Evolutionary conservation across 1,284 basidiomycete species (phyloP), one percentile per base, ranked within the genome.

Genomic region (Bjerkandera adusta): DNA sequence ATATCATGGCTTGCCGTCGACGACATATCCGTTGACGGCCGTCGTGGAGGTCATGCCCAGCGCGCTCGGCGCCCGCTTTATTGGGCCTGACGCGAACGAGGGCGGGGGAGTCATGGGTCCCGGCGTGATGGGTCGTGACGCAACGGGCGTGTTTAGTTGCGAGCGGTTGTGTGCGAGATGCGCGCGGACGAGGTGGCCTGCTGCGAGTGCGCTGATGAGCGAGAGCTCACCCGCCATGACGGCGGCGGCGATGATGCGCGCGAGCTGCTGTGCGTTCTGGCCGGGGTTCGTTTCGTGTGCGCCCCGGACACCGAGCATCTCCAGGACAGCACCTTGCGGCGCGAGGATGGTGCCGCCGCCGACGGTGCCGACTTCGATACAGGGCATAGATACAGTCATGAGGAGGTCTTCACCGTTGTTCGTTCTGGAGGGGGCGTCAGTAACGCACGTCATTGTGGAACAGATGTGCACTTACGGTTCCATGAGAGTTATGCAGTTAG

Each of bases 401-500:
- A 98, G 78, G 4, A 99, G 77, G 65, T 99, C 97, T 59, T 91
- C 75, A 48, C 87, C 93, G 56, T 88, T 80, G 70, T 97, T 97
- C 34, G 82, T 85, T 54, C 89, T 92, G 62, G 12, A 39, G 36
- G 5, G 21, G 27, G 13, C 6, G 18, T 22, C 36, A 47, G 48
- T 36, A 20, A 36, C 26, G 15, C 50, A 3, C 35, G 39, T 46
- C 29, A 52, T 48, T 36, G 47, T 2, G 36, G 32, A 18, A 36
- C 33, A 43, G 36, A 45, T 25, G 22, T 11, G 4, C 2, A 89
- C 89, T 68, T 66, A 94, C 83, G 94, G 84, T 68, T 99, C 97
- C 95, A 98, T 98, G 42, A 97, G 72, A 5, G 95, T 99, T 75
- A 99, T 97, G 69, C 97, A 99, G 66, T 92, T 96, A 43, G 93